These are phyloP conservation scores for Leccinum rimulosum DNA, from an alignment of 768 basidiomycete species.

Conservation along the genomic window DNA sequence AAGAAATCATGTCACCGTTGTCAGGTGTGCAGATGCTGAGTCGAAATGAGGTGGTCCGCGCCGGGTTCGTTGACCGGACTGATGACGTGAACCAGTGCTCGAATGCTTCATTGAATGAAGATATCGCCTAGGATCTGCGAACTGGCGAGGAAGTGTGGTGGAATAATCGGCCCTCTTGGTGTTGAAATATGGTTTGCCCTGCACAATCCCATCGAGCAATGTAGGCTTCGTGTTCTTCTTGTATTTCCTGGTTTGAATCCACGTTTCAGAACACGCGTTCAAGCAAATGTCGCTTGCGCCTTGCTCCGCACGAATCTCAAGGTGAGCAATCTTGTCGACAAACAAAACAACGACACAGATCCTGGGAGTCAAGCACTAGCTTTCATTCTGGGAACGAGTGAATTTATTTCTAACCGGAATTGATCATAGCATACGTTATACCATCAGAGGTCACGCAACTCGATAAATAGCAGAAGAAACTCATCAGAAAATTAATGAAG, in stretches of 20 bases:
- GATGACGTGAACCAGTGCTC: too few species aligned
- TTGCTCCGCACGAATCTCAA: slow-evolving; percentile 9
- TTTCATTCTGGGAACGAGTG: slow-evolving; percentile 20
- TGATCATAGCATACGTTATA: not conserved
- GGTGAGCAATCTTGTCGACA: not conserved
- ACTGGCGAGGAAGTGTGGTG: slow-evolving; percentile 5
- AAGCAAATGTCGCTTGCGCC: slow-evolving; percentile 18
- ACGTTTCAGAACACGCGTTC: slow-evolving; percentile 7
- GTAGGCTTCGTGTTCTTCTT: not conserved
- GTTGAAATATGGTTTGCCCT: slow-evolving; percentile 20
- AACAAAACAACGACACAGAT: not conserved
- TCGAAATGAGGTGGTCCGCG: slow-evolving; percentile 84
- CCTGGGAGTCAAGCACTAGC: not conserved
- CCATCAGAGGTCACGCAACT: slow-evolving; percentile 7
- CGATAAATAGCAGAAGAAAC: not conserved
- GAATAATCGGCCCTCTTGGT: slow-evolving; percentile 19
- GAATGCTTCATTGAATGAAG: too few species aligned
- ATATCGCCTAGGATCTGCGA: slow-evolving; percentile 6
- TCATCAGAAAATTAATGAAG: slow-evolving; percentile 12
- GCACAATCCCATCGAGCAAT: slow-evolving; percentile 1
- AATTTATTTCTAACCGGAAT: not conserved
- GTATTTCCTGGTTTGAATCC: not conserved
- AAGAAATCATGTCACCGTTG: slow-evolving; percentile 84
- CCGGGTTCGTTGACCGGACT: slow-evolving; percentile 71
- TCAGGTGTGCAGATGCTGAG: slow-evolving; percentile 86